These are phyloP conservation scores for Cynanchum wilfordii DNA, from an alignment of 257 asterid species.

Conservation along the genomic window DNA sequence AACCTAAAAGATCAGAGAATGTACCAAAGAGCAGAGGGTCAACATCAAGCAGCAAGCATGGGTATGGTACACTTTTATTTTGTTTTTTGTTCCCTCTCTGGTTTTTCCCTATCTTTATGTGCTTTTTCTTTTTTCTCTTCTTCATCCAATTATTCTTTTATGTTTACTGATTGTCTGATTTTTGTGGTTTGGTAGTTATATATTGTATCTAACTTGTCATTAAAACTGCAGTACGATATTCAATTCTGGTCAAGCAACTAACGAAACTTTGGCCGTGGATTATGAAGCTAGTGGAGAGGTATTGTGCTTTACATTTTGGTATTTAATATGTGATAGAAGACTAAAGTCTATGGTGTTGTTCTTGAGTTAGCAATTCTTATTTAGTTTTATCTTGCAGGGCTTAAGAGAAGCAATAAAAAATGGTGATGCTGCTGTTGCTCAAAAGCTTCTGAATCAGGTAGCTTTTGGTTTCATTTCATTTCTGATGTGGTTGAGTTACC, in stretches of 20 bases:
- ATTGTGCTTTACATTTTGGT: conserved; percentile 17
- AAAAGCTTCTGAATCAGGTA: conserved; percentile 83
- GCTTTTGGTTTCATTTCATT: conserved; percentile 21
- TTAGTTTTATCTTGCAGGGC: conserved; percentile 41
- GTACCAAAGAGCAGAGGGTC: conserved; percentile 65
- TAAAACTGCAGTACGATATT: conserved; percentile 59
- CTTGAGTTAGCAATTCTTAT: background rate
- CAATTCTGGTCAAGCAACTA: conserved; percentile 66
- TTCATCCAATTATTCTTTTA: background rate
- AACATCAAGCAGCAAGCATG: conserved; percentile 64
- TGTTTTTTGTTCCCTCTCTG: too few species aligned
- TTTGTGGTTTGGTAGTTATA: background rate
- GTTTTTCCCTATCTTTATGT: background rate
- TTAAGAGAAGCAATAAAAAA: conserved; percentile 93
- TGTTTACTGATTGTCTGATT: background rate
- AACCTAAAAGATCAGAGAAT: conserved; percentile 52
- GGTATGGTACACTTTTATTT: conserved; percentile 39
- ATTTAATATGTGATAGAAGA: background rate
- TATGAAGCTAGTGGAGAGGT: conserved; percentile 97
- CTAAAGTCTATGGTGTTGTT: background rate
- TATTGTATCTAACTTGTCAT: background rate
- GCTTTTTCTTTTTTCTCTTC: background rate
- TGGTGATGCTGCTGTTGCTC: conserved; percentile 75
- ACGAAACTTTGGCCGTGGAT: conserved; percentile 36
- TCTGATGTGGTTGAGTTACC: background rate